Evolutionary conservation across 305 asterid species (phyloP), one percentile per base, ranked within the genome.

Genomic region (Nicotiana rustica): DNA sequence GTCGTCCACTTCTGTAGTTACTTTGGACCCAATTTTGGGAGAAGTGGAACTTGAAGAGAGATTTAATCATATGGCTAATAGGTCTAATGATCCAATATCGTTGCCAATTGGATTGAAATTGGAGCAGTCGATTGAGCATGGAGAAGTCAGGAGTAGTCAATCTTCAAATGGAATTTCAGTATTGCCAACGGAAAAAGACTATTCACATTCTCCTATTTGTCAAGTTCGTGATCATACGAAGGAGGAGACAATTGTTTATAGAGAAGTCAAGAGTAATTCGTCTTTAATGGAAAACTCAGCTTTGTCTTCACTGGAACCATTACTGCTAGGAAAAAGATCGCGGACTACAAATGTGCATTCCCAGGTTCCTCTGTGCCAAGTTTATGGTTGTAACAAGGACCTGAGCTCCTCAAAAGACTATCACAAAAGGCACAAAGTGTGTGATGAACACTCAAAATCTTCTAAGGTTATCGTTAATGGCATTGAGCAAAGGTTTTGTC

Each of bases 401-500:
- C 86, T 91, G 83, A 90, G 92, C 79, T 80, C 76, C 18, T 86
- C 93, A 9, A 92, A 91, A 87, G 93, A 88, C 36, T 92, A 92
- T 84, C 86, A 92, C 83, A 89, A 77, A 79, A 88, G 93, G 85
- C 95, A 92, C 85, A 89, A 82, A 86, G 97, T 92, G 6, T 92
- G 97, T 38, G 92, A 86, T 84, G 78, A 67, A 64, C 97, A 92
- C 86, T 88, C 97, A 4, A 91, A 91, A 85, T 86, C 92, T 57
- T 77, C 93, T 81, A 86, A 87, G 52, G 97, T 92, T 44, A 62
- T 91, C 35, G 94, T 92, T 25, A 85, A 89, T 67, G 91, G 92
- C 79, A 80, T 87, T 56, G 88, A 88, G 84, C 92, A 92, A 85
- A 81, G 95, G 87, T 92, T 92, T 75, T 92, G 97, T 80, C 97